Conservation (phyloP, 2,329 filamentous ascomycete species). For the Piedraia hortae region DNA sequence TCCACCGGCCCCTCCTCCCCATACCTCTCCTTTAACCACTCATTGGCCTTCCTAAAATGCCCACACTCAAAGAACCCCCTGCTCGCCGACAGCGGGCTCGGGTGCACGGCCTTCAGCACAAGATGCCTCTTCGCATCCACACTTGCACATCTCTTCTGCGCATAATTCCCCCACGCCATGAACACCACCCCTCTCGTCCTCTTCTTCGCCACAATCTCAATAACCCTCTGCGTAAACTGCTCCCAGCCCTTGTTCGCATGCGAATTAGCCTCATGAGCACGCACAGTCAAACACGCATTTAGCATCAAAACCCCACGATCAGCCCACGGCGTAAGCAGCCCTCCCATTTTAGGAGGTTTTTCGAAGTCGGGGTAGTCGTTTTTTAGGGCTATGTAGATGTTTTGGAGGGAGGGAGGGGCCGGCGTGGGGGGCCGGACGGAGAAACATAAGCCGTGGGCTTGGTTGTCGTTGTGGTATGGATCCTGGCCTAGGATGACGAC, state of each 20-base stretch:
- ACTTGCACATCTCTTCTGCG: constrained; percentile 48
- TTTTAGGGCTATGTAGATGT: constrained; percentile 74
- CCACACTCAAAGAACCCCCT: constrained; percentile 44
- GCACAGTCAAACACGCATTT: constrained; percentile 85
- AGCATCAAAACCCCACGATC: constrained; percentile 77
- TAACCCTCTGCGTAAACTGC: constrained; percentile 66
- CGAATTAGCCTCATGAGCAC: constrained; percentile 62
- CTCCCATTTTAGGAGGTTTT: constrained; percentile 47
- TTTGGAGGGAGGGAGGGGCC: constrained; percentile 68
- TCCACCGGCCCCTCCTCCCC: constrained; percentile 59
- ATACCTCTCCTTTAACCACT: constrained; percentile 58
- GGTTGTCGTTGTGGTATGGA: constrained; percentile 84
- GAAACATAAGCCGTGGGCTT: constrained; percentile 90
- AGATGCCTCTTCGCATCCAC: constrained; percentile 49
- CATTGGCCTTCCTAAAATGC: constrained; percentile 59
- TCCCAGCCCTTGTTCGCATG: constrained; percentile 83
- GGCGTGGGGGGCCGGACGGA: constrained; percentile 71
- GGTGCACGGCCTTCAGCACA: constrained; percentile 68
- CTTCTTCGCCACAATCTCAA: constrained; percentile 58
- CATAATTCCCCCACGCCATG: constrained; percentile 74
- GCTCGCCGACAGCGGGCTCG: constrained; percentile 66
- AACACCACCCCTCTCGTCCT: constrained; percentile 69
- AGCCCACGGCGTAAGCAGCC: constrained; percentile 77
- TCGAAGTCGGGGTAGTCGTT: constrained; percentile 64
- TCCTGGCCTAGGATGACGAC: constrained; percentile 88